Evolutionary conservation across 495 filamentous ascomycete genomes (phyloP), one percentile per base, ranked within the genome.

Genomic region (Penicilliopsis zonata): DNA sequence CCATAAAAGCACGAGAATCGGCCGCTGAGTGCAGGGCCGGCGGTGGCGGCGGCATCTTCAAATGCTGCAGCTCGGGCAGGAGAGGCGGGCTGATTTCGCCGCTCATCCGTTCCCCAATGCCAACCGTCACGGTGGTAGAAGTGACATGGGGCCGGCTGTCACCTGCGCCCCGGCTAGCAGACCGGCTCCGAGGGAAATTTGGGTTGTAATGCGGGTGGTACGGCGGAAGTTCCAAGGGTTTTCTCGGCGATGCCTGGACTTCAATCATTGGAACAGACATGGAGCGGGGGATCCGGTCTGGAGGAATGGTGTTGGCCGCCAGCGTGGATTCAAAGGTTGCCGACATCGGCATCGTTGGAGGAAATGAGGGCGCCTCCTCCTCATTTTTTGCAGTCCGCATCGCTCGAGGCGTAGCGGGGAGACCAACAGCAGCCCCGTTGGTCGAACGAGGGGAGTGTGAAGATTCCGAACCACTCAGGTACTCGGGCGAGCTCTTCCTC

Each of bases 1-100:
- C 31, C 12, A 51, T 37, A 21, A 43, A 46, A 17, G 52, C 58
- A n/a, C n/a, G n/a, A n/a, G n/a, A n/a, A n/a, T n/a, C n/a, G n/a
- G n/a, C n/a, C n/a, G n/a, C n/a, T n/a, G n/a, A n/a, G n/a, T n/a
- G n/a, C n/a, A n/a, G n/a, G 22, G 57, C 67, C 40, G 69, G 78
- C 32, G 55, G 72, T 31, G 72, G 70, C 22, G 67, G 80, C 1
- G 77, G 77, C 2, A 80, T 62, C 17, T 76, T 75, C 6, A 94
- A 69, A 55, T 94, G 86, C 47, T 86, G 80, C n/a, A 93, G 71
- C 41, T 94, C 81, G 31, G 77, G 76, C 23, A 94, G 63, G 18
- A 93, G 69, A 8, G 76, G 75, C 8, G 80, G 76, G 17, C 38
- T 42, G 42, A 32, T 19, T 29, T 23, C 44, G 34, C 54, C 42